phyloP scores from a whole-genome alignment of 2,329 filamentous ascomycete species.

The Monilinia polystroma region DNA sequence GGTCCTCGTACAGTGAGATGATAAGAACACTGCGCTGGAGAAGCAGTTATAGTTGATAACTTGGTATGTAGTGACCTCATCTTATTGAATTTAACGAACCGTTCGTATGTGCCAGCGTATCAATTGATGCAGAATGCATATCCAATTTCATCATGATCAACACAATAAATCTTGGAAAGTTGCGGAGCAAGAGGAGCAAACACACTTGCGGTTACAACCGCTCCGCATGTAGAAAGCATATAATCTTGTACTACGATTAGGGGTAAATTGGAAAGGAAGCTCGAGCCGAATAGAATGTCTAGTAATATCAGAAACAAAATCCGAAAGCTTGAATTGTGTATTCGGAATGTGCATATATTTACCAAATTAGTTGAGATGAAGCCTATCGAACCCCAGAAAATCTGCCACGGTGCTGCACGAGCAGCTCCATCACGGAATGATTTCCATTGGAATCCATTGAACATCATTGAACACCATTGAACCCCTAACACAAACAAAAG shows the following conservation, averaged over 20 bases:
- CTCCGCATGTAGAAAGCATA: neutral
- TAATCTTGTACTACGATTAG: neutral
- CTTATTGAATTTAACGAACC: conserved; percentile 11
- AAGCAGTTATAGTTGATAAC: neutral
- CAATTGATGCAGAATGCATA: neutral
- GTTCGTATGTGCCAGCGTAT: neutral
- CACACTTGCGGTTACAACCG: conserved; percentile 1
- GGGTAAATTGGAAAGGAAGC: neutral
- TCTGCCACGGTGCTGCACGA: conserved; percentile 12
- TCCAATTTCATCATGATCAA: neutral
- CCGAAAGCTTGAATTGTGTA: neutral
- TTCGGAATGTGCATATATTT: conserved; percentile 2
- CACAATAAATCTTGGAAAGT: neutral
- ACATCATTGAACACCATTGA: neutral
- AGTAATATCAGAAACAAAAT: neutral
- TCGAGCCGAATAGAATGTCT: neutral
- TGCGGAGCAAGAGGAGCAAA: conserved; percentile 1
- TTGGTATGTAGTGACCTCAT: conserved; percentile 8
- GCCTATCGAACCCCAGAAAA: neutral
- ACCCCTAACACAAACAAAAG: neutral
- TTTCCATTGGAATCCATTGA: neutral
- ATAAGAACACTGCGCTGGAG: neutral
- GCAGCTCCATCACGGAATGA: conserved; percentile 7
- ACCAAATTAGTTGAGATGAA: conserved; percentile 9
- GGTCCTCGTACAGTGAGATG: conserved; percentile 19